Base-by-base conservation (phyloP, 176 grass and related monocot species). In the Bromus sterilis region DNA sequence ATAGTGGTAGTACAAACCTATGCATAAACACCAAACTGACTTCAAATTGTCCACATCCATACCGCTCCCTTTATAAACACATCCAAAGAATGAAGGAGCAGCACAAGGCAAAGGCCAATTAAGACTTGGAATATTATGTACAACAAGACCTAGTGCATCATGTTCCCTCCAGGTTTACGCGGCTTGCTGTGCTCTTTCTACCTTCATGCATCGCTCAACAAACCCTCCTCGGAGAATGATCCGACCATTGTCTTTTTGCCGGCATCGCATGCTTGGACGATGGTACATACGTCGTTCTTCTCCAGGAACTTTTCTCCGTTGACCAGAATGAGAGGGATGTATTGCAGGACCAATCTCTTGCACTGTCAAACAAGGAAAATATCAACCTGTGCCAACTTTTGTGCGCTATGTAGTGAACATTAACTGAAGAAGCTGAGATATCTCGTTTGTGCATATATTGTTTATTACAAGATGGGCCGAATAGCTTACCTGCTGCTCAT, bases 261-360 rank as follows among this genome's bases (percentile, higher is more conserved):
- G 20, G 59, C 73, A 6, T 83, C n/a, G 21, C 96, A 98, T 1
- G 85, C 93, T 85, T 86, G 86, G 25, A 91, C 11, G 5, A 84
- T 37, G n/a, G 48, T 49, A 12, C 96, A 98, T 26, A 98, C 41
- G 80, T 95, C 89, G 53, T 85, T 95, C 76, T 89, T 93, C 87
- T 95, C 89, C 0, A 98, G 82, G 39, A 95, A 98, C 71, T 95
- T 98, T 85, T 95, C 96, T 11, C 96, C 89, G 53, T 95, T 95
- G 11, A 93, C 65, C 69, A 98, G 66, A 66, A 98, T 91, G 26
- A 98, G 93, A 40, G 93, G 96, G 11, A 84, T 66, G 53, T 98
- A 98, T 24, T 93, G 88, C 71, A 98, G 86, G 74, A 98, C 93
- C 83, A 98, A 23, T 56, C 77, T 82, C 87, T 98, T 98, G 93